These are phyloP conservation scores for Nothophaeocryptopus gaeumannii DNA, from an alignment of 2,329 filamentous ascomycete genomes.

Conservation along the genomic window DNA sequence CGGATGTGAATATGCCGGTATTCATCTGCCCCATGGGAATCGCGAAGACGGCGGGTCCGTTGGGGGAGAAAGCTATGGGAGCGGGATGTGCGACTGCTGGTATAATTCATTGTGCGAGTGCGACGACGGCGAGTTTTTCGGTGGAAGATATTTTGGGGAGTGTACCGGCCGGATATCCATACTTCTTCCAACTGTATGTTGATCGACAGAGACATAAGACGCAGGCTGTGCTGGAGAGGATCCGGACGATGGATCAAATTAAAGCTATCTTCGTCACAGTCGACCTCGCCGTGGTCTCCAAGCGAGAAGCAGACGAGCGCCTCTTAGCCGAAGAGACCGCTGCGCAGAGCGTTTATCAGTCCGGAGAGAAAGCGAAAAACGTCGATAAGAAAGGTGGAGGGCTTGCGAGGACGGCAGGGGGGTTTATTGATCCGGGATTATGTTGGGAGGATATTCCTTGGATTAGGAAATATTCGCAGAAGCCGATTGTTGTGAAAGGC, in stretches of 20 bases:
- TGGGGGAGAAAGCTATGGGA: slow-evolving; percentile 37
- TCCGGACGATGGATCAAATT: slow-evolving; percentile 46
- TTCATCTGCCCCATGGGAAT: slow-evolving; percentile 38
- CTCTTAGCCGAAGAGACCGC: slow-evolving; percentile 47
- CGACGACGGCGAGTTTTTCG: slow-evolving; percentile 30
- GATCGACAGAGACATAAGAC: slow-evolving; percentile 56
- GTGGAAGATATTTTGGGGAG: slow-evolving; percentile 33
- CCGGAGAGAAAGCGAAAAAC: slow-evolving; percentile 50
- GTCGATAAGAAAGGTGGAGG: slow-evolving; percentile 56
- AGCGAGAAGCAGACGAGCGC: slow-evolving; percentile 51
- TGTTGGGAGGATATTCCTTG: slow-evolving; percentile 49
- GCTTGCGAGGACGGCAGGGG: slow-evolving; percentile 54
- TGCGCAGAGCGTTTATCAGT: slow-evolving; percentile 58
- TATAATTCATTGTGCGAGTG: slow-evolving; percentile 33
- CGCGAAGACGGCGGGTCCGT: slow-evolving; percentile 30
- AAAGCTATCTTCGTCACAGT: slow-evolving; percentile 59
- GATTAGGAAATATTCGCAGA: slow-evolving; percentile 39
- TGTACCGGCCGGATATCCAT: slow-evolving; percentile 30
- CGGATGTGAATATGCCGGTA: slow-evolving; percentile 36
- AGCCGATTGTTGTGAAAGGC: slow-evolving; percentile 52
- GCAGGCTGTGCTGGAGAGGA: slow-evolving; percentile 48
- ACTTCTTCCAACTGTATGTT: slow-evolving; percentile 63
- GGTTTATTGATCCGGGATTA: slow-evolving; percentile 56
- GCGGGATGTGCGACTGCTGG: slow-evolving; percentile 31
- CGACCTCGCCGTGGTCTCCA: slow-evolving; percentile 57